Evolutionary conservation across 768 basidiomycete species (phyloP).

Genomic region (Lyophyllum atratum): DNA sequence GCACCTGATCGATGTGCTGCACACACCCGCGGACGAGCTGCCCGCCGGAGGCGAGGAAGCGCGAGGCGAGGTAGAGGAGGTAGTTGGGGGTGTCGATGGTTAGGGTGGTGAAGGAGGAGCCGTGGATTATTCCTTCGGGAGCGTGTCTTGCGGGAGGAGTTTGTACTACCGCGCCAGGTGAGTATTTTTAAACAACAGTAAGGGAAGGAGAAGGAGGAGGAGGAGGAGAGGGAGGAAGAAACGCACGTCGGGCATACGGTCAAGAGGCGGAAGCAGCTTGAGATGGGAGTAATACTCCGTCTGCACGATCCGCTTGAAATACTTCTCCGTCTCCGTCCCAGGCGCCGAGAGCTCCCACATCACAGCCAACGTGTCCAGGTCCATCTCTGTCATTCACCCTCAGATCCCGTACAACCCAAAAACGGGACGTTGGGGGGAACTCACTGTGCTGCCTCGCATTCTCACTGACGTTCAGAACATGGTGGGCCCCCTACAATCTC

Average conservation of each 20-base stretch:
- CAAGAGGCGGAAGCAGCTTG: constrained; percentile 39
- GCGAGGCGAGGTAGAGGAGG: constrained; percentile 66
- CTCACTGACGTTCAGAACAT: constrained; percentile 59
- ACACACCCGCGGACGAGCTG: constrained; percentile 56
- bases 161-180: constrained; percentile 32
- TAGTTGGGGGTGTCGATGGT: constrained; percentile 74
- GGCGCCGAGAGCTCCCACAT: constrained; percentile 76
- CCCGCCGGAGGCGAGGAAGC: constrained; percentile 69
- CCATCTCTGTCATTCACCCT: no score
- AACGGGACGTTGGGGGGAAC: no score
- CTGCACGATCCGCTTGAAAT: constrained; percentile 65
- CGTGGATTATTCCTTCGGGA: constrained; percentile 40
- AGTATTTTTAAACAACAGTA: neutral
- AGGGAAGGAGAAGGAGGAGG: neutral
- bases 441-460: constrained; percentile 59
- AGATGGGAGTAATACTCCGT: constrained; percentile 57
- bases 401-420: no score
- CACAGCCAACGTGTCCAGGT: constrained; percentile 70
- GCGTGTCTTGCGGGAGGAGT: constrained; percentile 30
- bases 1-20: constrained; percentile 69
- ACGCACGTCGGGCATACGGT: constrained; percentile 57
- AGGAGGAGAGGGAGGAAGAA: neutral
- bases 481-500: constrained; percentile 73
- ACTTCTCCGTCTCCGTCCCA: constrained; percentile 53
- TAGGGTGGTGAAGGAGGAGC: constrained; percentile 64